Conservation (phyloP, 148 eudicot genomes). For the Diospyros lotus region DNA sequence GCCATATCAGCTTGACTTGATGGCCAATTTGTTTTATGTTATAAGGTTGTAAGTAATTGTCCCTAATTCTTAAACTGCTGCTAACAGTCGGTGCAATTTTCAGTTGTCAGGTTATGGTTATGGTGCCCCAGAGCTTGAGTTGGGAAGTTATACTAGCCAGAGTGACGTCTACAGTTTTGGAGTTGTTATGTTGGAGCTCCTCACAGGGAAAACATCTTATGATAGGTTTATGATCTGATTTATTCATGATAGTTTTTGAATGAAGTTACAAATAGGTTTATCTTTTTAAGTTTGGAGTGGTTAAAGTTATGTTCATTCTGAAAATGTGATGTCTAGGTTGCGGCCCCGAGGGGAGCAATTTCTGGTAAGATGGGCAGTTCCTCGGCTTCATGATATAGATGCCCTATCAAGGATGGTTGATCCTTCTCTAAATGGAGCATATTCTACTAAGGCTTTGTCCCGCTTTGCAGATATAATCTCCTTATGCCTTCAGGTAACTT, state of each 20-base stretch:
- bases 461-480: slow-evolving; percentile 95
- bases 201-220: slow-evolving; percentile 78
- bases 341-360: slow-evolving; percentile 77
- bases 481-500: slow-evolving; percentile 76
- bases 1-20: background rate
- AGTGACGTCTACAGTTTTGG: slow-evolving; percentile 98
- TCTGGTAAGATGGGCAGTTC: slow-evolving; percentile 87
- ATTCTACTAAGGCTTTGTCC: slow-evolving; percentile 78
- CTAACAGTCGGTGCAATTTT: slow-evolving; percentile 9
- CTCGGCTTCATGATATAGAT: slow-evolving; percentile 87
- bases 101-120: slow-evolving; percentile 68
- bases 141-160: slow-evolving; percentile 62
- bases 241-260: background rate
- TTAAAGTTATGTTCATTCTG: background rate
- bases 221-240: slow-evolving; percentile 57
- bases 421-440: slow-evolving; percentile 62
- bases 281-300: background rate
- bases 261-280: background rate
- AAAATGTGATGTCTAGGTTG: slow-evolving; percentile 29
- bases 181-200: slow-evolving; percentile 88
- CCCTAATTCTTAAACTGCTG: background rate
- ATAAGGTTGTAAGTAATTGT: background rate
- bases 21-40: background rate
- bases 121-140: slow-evolving; percentile 94
- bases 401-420: slow-evolving; percentile 90